phyloP scores from a whole-genome alignment of 192 early-diverging fungal genomes.

The Rhizophagus sp. region DNA sequence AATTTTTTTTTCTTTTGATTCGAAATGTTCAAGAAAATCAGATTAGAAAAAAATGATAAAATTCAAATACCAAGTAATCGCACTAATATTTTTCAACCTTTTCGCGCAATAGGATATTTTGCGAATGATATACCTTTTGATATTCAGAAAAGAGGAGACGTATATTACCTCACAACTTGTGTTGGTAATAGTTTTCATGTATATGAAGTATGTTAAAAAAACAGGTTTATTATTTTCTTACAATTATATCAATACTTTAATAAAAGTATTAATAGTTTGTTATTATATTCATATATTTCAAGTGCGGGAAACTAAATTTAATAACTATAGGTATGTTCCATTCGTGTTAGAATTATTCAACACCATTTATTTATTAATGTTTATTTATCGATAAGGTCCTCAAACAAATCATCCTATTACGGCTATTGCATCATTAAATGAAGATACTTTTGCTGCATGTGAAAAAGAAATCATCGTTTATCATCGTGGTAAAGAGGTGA shows the following conservation, averaged over 20 bases:
- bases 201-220: conserved; percentile 64
- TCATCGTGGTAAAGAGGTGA: conserved; percentile 70
- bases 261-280: conserved; percentile 8
- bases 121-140: conserved; percentile 78
- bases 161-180: conserved; percentile 82
- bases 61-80: neutral
- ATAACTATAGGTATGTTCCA: conserved; percentile 67
- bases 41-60: neutral
- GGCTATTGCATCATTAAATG: conserved; percentile 67
- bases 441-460: conserved; percentile 75
- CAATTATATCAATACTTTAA: neutral
- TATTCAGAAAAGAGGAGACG: conserved; percentile 74
- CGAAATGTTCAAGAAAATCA: neutral
- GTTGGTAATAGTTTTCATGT: conserved; percentile 90
- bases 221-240: conserved; percentile 12
- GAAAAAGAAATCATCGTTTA: conserved; percentile 62
- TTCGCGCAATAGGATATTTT: conserved; percentile 89
- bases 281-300: conserved; percentile 14
- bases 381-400: conserved; percentile 42
- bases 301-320: conserved; percentile 74
- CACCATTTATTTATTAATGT: neutral
- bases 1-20: no score
- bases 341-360: neutral
- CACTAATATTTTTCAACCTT: conserved; percentile 77
- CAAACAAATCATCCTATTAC: conserved; percentile 67